Percentiles rank a stretch among this genome's conserved stretches.
phyloP scores from a whole-genome alignment of 768 basidiomycete species.

The Leccinum barrowsii region DNA sequence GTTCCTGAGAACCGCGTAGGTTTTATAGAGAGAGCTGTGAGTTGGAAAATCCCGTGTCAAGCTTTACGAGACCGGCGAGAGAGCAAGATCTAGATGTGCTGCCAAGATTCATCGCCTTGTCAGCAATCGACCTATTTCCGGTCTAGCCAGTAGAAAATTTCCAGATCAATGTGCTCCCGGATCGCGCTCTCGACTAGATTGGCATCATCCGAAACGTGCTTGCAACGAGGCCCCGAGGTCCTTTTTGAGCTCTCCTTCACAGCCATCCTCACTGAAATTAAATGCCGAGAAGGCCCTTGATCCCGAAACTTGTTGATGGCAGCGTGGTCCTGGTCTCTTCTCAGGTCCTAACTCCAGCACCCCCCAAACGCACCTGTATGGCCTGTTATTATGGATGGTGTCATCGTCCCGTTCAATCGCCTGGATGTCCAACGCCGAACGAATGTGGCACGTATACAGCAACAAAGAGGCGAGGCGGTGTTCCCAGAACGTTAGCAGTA shows the following conservation, averaged over 20 bases:
- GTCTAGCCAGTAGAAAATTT: constrained; percentile 10
- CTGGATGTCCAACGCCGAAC: neutral
- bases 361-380: constrained; percentile 6
- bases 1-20: constrained; percentile 3
- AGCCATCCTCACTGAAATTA: constrained; percentile 16
- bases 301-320: constrained; percentile 7
- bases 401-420: neutral
- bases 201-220: constrained; percentile 28
- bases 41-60: constrained; percentile 24
- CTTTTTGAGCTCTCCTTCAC: constrained; percentile 4
- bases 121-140: constrained; percentile 30
- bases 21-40: constrained; percentile 25
- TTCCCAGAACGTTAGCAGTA: neutral
- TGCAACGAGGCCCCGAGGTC: constrained; percentile 21
- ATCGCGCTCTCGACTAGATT: constrained; percentile 28
- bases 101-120: constrained; percentile 13
- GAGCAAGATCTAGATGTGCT: constrained; percentile 20
- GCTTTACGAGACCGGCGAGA: constrained; percentile 21
- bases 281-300: constrained; percentile 19
- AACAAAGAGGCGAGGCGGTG: neutral
- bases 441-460: constrained; percentile 4
- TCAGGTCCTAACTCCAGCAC: constrained; percentile 1
- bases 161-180: constrained; percentile 11
- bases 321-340: constrained; percentile 3
- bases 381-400: neutral